Conservation (phyloP, 2,329 filamentous ascomycete genomes). For the Penicillium sp. region DNA sequence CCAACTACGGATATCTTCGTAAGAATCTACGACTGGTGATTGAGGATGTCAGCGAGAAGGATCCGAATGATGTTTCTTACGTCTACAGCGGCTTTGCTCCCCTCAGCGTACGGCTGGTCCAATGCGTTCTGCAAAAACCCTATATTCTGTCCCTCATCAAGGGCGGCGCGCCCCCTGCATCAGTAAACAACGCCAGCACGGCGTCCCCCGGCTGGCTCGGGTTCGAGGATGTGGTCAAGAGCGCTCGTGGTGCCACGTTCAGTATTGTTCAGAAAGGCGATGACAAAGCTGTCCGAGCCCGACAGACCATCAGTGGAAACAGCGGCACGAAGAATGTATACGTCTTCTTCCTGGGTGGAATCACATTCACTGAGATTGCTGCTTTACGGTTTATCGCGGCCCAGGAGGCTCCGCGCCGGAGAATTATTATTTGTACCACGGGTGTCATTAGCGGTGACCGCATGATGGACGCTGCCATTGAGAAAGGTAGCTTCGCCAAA, state of each 20-base stretch:
- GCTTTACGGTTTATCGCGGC: constrained; percentile 87
- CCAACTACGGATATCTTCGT: constrained; percentile 87
- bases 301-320: constrained; percentile 77
- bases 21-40: constrained; percentile 88
- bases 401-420: constrained; percentile 78
- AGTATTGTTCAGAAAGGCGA: constrained; percentile 91
- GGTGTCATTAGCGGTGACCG: constrained; percentile 86
- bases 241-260: constrained; percentile 85
- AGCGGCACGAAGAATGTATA: constrained; percentile 82
- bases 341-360: constrained; percentile 96
- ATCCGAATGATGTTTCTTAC: constrained; percentile 94
- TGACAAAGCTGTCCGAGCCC: constrained; percentile 87
- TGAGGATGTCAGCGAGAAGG: constrained; percentile 93
- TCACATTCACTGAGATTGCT: constrained; percentile 95
- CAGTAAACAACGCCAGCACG: constrained; percentile 55
- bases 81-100: constrained; percentile 98
- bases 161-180: constrained; percentile 59
- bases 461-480: constrained; percentile 84
- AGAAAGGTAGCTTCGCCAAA: constrained; percentile 66
- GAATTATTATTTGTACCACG: constrained; percentile 90
- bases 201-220: constrained; percentile 84
- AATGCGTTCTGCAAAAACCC: constrained; percentile 90
- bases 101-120: constrained; percentile 85
- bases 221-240: constrained; percentile 89
- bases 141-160: constrained; percentile 74